Base-by-base conservation (phyloP, 495 filamentous ascomycete genomes). In the Schizothecium vesticola region DNA sequence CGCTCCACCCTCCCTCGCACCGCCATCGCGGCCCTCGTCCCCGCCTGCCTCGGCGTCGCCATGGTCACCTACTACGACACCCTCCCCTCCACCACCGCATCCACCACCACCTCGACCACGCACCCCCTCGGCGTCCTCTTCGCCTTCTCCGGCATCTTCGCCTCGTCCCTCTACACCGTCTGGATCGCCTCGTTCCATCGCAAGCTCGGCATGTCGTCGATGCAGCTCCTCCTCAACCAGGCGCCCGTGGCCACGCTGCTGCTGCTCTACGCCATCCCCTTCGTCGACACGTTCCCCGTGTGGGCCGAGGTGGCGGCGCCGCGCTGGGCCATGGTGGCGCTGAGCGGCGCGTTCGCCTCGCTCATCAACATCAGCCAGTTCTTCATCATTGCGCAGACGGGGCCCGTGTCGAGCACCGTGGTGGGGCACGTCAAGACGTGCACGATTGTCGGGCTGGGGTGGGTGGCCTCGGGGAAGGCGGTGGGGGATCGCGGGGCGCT, bases 321-420 rank as follows among this genome's bases (percentile, higher is more conserved):
- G 69, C 83, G 77, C 43, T 90, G 80, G 85, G 62, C 82, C 21
- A 78, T 88, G 82, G 84, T 89, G 26, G 43, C 83, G 56, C 79
- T 87, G 79, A 85, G 84, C 69, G 89, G 89, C 9, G 60, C 86
- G 16, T 87, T 88, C 67, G 90, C 90, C 3, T 85, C 84, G 28
- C 76, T 91, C 22, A 89, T 92, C 71, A 92, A 92, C 73, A 80
- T 91, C 60, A 89, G 87, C 9, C 89, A 91, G 72, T 92, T 92
- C 72, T 90, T 90, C 72, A 91, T 92, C 70, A 87, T 92, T 51
- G 88, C 86, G 25, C 86, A 86, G 56, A 87, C 89, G 1, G 90
- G 90, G 0, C 85, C 90, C 5, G 88, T 92, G 9, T 88, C 86
- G 24, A 90, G 87, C 65, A 91, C 89, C 0, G 89, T 92, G 12